Percentiles rank a stretch among this genome's conserved stretches.
phyloP scores from a whole-genome alignment of 2,329 filamentous ascomycete species.

The Dryadomyces quercivorus region DNA sequence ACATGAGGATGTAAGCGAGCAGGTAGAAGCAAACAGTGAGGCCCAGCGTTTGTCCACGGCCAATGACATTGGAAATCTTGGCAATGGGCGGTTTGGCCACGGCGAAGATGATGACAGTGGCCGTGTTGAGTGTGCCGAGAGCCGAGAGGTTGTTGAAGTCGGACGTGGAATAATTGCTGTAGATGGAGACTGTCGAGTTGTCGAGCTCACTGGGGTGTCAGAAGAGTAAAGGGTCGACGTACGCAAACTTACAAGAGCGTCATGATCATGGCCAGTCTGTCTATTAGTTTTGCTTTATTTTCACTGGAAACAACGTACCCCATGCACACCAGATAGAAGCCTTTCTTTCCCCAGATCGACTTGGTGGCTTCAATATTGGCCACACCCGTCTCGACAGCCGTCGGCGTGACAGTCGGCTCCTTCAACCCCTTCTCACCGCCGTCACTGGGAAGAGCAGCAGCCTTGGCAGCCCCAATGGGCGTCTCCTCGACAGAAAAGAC shows the following conservation, averaged over 20 bases:
- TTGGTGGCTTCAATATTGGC: slow-evolving; percentile 57
- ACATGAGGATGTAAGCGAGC: slow-evolving; percentile 45
- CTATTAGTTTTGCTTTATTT: not conserved
- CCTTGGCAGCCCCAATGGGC: not conserved
- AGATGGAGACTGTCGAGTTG: slow-evolving; percentile 18
- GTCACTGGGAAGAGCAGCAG: not conserved
- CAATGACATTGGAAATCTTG: slow-evolving; percentile 50
- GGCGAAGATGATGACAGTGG: slow-evolving; percentile 27
- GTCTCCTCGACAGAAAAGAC: not conserved
- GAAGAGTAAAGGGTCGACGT: not conserved
- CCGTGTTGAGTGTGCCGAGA: slow-evolving; percentile 18
- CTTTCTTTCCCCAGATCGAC: slow-evolving; percentile 52
- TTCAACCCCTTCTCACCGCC: not conserved
- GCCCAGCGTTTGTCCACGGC: slow-evolving; percentile 45
- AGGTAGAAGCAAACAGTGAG: slow-evolving; percentile 42
- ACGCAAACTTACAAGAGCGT: slow-evolving; percentile 12
- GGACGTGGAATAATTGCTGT: slow-evolving; percentile 21
- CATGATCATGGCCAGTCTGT: slow-evolving; percentile 16
- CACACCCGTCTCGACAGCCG: slow-evolving; percentile 37
- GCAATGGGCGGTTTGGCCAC: slow-evolving; percentile 49
- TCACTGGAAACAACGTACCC: slow-evolving; percentile 7
- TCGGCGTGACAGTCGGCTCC: not conserved
- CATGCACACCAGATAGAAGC: slow-evolving; percentile 10
- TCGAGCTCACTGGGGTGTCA: slow-evolving; percentile 14
- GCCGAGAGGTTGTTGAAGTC: slow-evolving; percentile 19